phyloP scores from a whole-genome alignment of 2,329 filamentous ascomycete species.

The Calonectria pteridis region DNA sequence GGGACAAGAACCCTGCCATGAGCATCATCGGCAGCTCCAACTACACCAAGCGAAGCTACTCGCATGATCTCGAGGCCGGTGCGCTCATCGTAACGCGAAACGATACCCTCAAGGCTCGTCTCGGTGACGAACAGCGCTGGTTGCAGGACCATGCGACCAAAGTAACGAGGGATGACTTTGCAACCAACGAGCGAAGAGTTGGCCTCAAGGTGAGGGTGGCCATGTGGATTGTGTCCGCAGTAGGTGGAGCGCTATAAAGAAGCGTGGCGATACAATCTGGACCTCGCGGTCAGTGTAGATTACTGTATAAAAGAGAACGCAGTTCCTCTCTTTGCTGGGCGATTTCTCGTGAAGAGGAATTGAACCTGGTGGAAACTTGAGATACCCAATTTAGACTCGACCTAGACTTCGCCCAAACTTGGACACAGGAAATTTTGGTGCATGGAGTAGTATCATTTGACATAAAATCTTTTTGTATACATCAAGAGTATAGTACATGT shows the following conservation, averaged over 20 bases:
- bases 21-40: constrained; percentile 93
- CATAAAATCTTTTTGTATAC: constrained; percentile 35
- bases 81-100: constrained; percentile 87
- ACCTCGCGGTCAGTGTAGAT: constrained; percentile 27
- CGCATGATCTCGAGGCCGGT: constrained; percentile 90
- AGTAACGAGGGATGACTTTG: constrained; percentile 83
- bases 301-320: constrained; percentile 22
- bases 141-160: constrained; percentile 79
- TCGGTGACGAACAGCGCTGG: constrained; percentile 86
- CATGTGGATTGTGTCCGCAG: constrained; percentile 91
- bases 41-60: constrained; percentile 94
- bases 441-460: constrained; percentile 13
- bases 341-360: neutral
- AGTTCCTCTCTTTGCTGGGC: neutral
- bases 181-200: constrained; percentile 84
- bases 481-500: constrained; percentile 43
- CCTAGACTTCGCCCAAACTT: neutral
- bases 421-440: neutral
- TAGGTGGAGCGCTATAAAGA: constrained; percentile 85
- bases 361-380: constrained; percentile 5
- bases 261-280: neutral
- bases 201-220: constrained; percentile 86
- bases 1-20: constrained; percentile 76
- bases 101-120: constrained; percentile 74
- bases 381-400: constrained; percentile 27